phyloP scores from a whole-genome alignment of 1,284 basidiomycete genomes.

The Dichomitus squalens region DNA sequence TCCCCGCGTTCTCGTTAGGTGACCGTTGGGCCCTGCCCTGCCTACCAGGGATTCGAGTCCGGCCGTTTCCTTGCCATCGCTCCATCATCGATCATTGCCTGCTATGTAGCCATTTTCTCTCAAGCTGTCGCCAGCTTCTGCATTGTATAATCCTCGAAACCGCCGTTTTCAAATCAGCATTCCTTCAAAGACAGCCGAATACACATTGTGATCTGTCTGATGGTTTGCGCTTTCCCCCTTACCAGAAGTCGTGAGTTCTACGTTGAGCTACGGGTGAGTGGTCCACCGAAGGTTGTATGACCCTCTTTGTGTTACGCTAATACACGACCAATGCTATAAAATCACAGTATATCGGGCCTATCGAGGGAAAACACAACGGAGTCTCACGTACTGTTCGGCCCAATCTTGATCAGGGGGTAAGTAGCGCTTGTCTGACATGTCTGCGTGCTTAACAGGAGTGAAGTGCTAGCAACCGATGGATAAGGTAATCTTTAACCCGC shows the following conservation, averaged over 20 bases:
- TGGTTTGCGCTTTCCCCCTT: background rate
- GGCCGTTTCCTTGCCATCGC: background rate
- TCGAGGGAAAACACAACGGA: too few relatives aligned
- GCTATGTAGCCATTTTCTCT: conserved; percentile 20
- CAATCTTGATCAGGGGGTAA: too few relatives aligned
- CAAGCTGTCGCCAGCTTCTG: conserved; percentile 8
- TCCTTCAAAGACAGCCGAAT: background rate
- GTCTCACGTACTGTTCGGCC: too few relatives aligned
- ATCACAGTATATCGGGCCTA: too few relatives aligned
- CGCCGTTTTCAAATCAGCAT: background rate
- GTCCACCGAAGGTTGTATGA: background rate
- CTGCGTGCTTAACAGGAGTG: too few relatives aligned
- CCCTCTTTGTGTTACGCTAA: too few relatives aligned
- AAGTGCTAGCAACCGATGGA: too few relatives aligned
- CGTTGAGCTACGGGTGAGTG: background rate
- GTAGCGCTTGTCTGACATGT: too few relatives aligned
- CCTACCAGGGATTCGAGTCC: background rate
- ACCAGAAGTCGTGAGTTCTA: background rate
- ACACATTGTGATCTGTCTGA: too few relatives aligned
- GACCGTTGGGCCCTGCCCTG: too few relatives aligned
- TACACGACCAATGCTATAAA: too few relatives aligned
- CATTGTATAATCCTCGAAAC: conserved; percentile 15
- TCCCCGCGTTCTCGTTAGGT: background rate
- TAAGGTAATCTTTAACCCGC: too few relatives aligned
- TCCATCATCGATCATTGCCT: conserved; percentile 9